These are phyloP conservation scores for Diplodia sapinea DNA, from an alignment of 2,329 filamentous ascomycete genomes.

Conservation along the genomic window DNA sequence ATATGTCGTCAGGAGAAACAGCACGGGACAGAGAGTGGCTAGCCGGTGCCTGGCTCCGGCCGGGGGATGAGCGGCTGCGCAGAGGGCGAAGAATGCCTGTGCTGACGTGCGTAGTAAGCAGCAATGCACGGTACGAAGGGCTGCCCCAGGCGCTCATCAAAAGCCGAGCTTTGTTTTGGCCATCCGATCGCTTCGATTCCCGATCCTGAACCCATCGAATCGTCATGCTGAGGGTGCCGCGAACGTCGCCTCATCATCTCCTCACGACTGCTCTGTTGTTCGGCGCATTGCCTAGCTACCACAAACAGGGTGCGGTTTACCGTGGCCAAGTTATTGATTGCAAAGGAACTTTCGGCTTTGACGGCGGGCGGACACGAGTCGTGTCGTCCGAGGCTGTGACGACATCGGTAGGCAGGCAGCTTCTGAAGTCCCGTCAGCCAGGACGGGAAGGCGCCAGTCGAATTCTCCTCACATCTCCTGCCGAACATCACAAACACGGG, in stretches of 20 bases:
- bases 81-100: not conserved
- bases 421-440: not conserved
- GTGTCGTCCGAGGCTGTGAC: constrained; percentile 19
- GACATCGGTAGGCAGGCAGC: constrained; percentile 7
- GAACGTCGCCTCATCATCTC: not conserved
- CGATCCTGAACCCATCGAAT: not conserved
- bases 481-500: not conserved
- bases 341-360: not conserved
- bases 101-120: constrained; percentile 9
- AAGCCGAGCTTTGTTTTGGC: constrained; percentile 21
- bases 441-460: not conserved
- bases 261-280: not conserved
- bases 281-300: not conserved
- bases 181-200: constrained; percentile 15
- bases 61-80: constrained; percentile 21
- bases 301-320: no score
- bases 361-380: not conserved
- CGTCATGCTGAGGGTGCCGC: not conserved
- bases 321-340: not conserved
- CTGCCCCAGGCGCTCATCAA: constrained; percentile 15
- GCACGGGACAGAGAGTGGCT: constrained; percentile 15
- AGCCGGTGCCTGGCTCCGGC: not conserved
- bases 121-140: constrained; percentile 17
- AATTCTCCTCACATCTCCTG: not conserved
- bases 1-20: constrained; percentile 5